Evolutionary conservation across 2,329 filamentous ascomycete genomes (phyloP).

Genomic region (Ilyonectria mors-panacis): DNA sequence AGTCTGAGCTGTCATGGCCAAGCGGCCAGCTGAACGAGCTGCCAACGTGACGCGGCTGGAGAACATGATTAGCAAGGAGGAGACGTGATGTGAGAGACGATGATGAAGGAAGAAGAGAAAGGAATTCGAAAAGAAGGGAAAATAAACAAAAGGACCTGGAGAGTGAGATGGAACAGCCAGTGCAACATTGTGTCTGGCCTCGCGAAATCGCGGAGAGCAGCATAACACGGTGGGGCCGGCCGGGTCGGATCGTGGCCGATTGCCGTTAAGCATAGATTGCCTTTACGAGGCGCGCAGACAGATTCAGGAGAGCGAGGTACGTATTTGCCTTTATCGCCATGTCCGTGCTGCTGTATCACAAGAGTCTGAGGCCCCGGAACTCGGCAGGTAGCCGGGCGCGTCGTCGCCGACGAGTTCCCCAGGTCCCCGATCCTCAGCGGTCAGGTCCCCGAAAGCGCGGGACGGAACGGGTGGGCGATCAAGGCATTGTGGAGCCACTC

Average conservation of each 20-base stretch:
- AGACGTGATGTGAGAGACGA: not conserved
- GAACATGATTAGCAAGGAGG: constrained; percentile 39
- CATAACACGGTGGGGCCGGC: not conserved
- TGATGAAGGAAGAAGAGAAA: not conserved
- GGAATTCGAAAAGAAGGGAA: not conserved
- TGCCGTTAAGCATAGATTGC: too few relatives aligned
- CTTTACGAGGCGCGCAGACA: too few relatives aligned
- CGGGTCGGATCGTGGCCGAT: not conserved
- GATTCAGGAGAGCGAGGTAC: too few relatives aligned
- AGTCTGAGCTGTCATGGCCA: constrained; percentile 1
- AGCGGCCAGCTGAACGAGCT: constrained; percentile 31
- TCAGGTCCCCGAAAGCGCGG: too few relatives aligned
- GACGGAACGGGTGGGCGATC: too few relatives aligned
- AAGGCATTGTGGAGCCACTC: too few relatives aligned
- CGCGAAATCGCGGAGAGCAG: not conserved
- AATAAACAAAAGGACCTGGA: not conserved
- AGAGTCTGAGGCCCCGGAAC: too few relatives aligned
- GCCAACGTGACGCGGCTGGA: constrained; percentile 35
- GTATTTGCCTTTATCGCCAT: too few relatives aligned
- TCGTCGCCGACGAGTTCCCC: too few relatives aligned
- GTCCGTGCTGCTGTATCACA: too few relatives aligned
- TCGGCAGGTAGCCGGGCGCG: too few relatives aligned
- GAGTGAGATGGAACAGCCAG: not conserved
- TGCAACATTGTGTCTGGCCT: not conserved
- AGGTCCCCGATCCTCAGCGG: too few relatives aligned